A percentile compares a stretch with the other conserved stretches of the same genome.
phyloP scores from a whole-genome alignment of 75 land plant genomes.

The Pinus taeda region DNA sequence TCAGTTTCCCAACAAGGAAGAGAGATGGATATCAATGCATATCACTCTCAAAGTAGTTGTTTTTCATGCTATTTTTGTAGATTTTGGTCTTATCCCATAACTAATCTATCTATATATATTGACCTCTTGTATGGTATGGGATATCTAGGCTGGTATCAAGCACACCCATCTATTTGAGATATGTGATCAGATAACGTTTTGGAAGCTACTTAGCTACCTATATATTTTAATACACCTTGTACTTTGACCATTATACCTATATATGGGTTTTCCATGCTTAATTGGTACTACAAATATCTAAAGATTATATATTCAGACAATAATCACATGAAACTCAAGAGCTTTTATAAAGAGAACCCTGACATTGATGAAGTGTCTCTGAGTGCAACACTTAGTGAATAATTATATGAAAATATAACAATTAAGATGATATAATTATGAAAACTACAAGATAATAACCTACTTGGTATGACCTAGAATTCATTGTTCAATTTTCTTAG shows the following conservation, averaged over 20 bases:
- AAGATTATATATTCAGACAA: neutral
- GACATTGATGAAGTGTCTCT: neutral
- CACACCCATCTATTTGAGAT: too few species aligned
- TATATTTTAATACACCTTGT: too few species aligned
- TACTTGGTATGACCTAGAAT: neutral
- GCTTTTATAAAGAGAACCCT: neutral
- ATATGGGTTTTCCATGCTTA: too few species aligned
- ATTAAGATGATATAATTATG: neutral
- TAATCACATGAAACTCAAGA: neutral
- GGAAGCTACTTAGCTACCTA: too few species aligned
- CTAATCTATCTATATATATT: too few species aligned
- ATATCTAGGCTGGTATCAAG: too few species aligned
- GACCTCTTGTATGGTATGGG: too few species aligned
- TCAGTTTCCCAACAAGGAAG: neutral
- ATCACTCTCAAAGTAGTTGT: too few species aligned
- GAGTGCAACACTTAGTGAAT: neutral
- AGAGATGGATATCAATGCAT: conserved; percentile 7
- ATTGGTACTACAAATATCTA: neutral
- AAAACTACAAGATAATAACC: neutral
- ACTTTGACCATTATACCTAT: too few species aligned
- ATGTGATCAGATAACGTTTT: too few species aligned
- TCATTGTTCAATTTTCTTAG: neutral
- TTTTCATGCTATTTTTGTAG: too few species aligned
- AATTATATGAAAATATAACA: neutral
- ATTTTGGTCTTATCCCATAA: too few species aligned